Conservation (phyloP, 2,329 filamentous ascomycete genomes). For the Aureobasidium sp. region DNA sequence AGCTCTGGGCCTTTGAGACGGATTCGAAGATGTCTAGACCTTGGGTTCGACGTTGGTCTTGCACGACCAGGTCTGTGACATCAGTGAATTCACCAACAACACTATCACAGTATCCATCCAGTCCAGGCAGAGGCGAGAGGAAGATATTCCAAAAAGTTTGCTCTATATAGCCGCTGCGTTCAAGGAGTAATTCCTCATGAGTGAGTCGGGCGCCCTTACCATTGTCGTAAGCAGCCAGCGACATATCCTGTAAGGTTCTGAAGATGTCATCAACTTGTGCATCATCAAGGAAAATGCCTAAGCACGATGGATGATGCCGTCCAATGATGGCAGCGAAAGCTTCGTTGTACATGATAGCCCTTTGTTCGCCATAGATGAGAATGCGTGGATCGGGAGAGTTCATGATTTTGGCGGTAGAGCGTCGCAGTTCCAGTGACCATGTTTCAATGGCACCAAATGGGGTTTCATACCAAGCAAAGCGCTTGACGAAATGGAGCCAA, state of each 20-base stretch:
- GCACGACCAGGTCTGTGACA: slow-evolving; percentile 7
- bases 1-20: background rate
- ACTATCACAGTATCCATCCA: slow-evolving; percentile 12
- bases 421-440: slow-evolving; percentile 11
- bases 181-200: slow-evolving; percentile 19
- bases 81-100: slow-evolving; percentile 16
- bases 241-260: background rate
- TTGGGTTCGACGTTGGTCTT: slow-evolving; percentile 6
- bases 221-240: slow-evolving; percentile 17
- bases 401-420: slow-evolving; percentile 2
- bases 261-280: background rate
- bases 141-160: slow-evolving; percentile 24
- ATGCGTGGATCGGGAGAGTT: slow-evolving; percentile 3
- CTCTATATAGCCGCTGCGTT: slow-evolving; percentile 22
- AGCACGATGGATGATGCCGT: slow-evolving; percentile 12
- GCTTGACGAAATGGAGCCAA: slow-evolving; percentile 1
- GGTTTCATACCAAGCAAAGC: slow-evolving; percentile 10
- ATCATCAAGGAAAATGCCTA: background rate
- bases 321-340: slow-evolving; percentile 17
- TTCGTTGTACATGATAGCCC: slow-evolving; percentile 21
- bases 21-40: slow-evolving; percentile 8
- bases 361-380: slow-evolving; percentile 12
- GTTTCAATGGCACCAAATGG: slow-evolving; percentile 6
- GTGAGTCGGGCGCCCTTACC: slow-evolving; percentile 19
- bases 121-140: slow-evolving; percentile 20